Base-by-base conservation (phyloP, 2,329 filamentous ascomycete species). In the Sclerotinia trifoliorum region DNA sequence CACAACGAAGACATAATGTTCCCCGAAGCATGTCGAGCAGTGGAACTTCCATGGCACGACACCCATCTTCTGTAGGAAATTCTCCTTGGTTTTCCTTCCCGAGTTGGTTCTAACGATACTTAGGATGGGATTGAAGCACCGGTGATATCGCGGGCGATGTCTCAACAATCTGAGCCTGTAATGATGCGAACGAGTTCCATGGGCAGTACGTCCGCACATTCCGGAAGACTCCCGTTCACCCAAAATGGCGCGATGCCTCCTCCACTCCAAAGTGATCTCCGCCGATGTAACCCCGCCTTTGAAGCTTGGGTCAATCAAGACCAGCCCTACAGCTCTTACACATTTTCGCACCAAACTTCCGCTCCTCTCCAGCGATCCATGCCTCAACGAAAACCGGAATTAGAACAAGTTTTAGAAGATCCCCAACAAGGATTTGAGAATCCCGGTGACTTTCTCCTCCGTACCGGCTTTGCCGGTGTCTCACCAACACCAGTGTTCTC, bases 171-270 rank as follows among this genome's bases (percentile, higher is more conserved):
- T 5, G 73, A 74, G 63, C 70, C 74, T 26, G 65, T 71, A 2
- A 77, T 77, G 76, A 70, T 73, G 54, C 72, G 76, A 49, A 71
- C 67, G 4, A 73, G 70, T 44, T 77, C 75, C 24, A 74, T 69
- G 69, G 74, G 73, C 26, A 71, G 72, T 39, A 69, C 73, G 8
- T 76, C 75, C 24, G 66, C 73, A 63, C 72, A 70, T 29, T 71
- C 58, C 55, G 68, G 70, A 68, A 75, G 72, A 56, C 52, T 73
- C 17, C 74, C 75, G 2, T 76, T 77, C 68, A 71, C 72, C 15
- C 70, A 73, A 32, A 70, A 70, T 49, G 74, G 74, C 19, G 48
- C 67, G 2, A 72, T 74, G 35, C 73, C 74, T 55, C 72, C 73
- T 48, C 72, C 70, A 2, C 69, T 76, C 42, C 70, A 69, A 39